These are phyloP conservation scores for Hyphodiscus hymeniophilus DNA, from an alignment of 495 filamentous ascomycete species.

Conservation along the genomic window DNA sequence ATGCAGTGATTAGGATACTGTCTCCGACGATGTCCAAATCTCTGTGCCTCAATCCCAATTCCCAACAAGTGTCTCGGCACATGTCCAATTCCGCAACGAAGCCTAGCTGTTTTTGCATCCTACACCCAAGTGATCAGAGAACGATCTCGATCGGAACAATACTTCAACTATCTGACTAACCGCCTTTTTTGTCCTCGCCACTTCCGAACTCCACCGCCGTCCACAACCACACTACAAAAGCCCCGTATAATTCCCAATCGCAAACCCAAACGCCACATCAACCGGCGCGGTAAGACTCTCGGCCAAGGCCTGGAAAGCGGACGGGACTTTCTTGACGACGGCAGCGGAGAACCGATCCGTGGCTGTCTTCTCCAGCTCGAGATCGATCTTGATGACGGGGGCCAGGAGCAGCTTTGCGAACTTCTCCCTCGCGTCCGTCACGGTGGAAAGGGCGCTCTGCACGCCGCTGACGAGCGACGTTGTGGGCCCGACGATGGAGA, in stretches of 20 bases:
- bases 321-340: slow-evolving; percentile 29
- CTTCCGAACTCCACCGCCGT: no score
- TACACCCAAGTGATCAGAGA: no score
- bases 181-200: no score
- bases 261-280: slow-evolving; percentile 22
- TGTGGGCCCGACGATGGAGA: slow-evolving; percentile 24
- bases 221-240: no score
- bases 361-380: slow-evolving; percentile 27
- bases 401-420: slow-evolving; percentile 27
- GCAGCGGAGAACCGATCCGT: slow-evolving; percentile 25
- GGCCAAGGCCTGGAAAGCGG: slow-evolving; percentile 19
- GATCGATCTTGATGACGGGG: slow-evolving; percentile 27
- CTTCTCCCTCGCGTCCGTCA: slow-evolving; percentile 25
- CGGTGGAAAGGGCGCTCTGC: slow-evolving; percentile 21
- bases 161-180: no score
- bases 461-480: slow-evolving; percentile 19
- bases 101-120: no score
- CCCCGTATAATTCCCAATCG: slow-evolving; percentile 16
- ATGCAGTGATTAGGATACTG: no score
- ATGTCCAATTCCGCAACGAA: no score
- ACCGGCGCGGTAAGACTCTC: slow-evolving; percentile 22
- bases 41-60: no score
- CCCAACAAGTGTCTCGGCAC: no score
- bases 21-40: no score
- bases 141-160: no score